phyloP scores from a whole-genome alignment of 345 rosid species.

The Erodium maritimum region DNA sequence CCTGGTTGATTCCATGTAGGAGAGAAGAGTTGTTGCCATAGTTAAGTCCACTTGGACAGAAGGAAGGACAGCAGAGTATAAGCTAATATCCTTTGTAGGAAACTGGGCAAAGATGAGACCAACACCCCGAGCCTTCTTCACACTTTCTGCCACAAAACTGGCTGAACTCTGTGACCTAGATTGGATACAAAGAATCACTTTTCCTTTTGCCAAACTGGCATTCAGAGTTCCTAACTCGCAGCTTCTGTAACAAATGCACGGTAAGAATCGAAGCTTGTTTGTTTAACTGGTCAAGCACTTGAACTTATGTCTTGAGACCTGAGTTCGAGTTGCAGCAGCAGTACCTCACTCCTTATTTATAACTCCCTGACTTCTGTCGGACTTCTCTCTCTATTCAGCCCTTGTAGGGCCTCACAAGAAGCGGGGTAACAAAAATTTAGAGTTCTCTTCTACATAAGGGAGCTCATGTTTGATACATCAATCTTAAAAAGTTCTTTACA shows the following conservation, averaged over 20 bases:
- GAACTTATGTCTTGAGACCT: too few relatives aligned
- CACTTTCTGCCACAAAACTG: conserved; percentile 22
- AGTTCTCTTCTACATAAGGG: too few relatives aligned
- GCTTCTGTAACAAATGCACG: conserved; percentile 15
- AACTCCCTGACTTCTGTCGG: too few relatives aligned
- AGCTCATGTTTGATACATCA: too few relatives aligned
- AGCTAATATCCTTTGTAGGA: conserved; percentile 30
- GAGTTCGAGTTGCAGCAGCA: too few relatives aligned
- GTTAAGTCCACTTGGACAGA: conserved; percentile 35
- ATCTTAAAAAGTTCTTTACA: too few relatives aligned
- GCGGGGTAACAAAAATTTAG: too few relatives aligned
- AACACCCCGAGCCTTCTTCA: conserved; percentile 18
- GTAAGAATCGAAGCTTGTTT: conserved; percentile 2
- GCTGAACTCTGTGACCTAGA: conserved; percentile 33
- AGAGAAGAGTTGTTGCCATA: conserved; percentile 31
- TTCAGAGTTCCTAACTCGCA: conserved; percentile 30
- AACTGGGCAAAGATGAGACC: conserved; percentile 38
- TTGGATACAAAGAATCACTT: conserved; percentile 39
- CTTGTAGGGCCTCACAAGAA: too few relatives aligned
- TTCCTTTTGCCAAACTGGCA: conserved; percentile 36
- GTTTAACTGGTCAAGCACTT: background rate
- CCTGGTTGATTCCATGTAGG: conserved; percentile 30
- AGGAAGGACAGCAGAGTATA: conserved; percentile 20
- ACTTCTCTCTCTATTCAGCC: too few relatives aligned
- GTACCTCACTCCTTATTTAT: too few relatives aligned